Evolutionary conservation across 306 rosid genomes (phyloP).

Genomic region (Neltuma alba): DNA sequence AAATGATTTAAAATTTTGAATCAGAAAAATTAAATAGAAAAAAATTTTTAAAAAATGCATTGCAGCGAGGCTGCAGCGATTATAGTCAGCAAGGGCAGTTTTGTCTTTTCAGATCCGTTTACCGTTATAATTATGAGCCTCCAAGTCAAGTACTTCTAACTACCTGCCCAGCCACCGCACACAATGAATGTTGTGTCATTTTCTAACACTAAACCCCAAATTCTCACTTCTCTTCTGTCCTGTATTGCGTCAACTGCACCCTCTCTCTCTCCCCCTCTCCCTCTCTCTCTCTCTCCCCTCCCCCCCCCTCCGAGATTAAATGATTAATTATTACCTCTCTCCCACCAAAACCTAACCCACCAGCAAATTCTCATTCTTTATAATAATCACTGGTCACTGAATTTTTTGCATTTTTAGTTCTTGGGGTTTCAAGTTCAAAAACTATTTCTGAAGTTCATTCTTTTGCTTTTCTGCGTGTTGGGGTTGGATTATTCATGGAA

Average conservation of each 20-base stretch:
- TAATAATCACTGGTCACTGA: neutral
- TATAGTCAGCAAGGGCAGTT: neutral
- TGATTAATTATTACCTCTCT: conserved; percentile 13
- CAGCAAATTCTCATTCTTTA: conserved; percentile 32
- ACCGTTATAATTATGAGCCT: conserved; percentile 12
- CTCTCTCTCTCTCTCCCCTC: conserved; percentile 32
- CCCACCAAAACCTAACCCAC: conserved; percentile 45
- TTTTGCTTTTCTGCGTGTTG: conserved; percentile 12
- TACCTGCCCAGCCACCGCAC: neutral
- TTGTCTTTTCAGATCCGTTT: neutral
- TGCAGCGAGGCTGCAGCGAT: neutral
- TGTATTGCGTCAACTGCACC: conserved; percentile 46
- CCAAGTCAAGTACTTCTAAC: conserved; percentile 10
- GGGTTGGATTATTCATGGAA: conserved; percentile 45
- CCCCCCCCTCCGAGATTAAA: too few relatives aligned
- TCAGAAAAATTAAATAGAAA: too few relatives aligned
- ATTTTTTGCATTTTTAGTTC: neutral
- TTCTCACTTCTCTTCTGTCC: conserved; percentile 12
- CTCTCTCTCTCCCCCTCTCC: conserved; percentile 25
- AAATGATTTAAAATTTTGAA: too few relatives aligned
- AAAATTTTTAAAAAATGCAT: too few relatives aligned
- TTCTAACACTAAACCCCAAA: conserved; percentile 46
- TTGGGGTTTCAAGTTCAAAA: neutral
- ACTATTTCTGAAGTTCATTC: neutral
- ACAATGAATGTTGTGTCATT: conserved; percentile 43